Base-by-base conservation (phyloP, 2,329 filamentous ascomycete genomes). In the Aspergillus latus region DNA sequence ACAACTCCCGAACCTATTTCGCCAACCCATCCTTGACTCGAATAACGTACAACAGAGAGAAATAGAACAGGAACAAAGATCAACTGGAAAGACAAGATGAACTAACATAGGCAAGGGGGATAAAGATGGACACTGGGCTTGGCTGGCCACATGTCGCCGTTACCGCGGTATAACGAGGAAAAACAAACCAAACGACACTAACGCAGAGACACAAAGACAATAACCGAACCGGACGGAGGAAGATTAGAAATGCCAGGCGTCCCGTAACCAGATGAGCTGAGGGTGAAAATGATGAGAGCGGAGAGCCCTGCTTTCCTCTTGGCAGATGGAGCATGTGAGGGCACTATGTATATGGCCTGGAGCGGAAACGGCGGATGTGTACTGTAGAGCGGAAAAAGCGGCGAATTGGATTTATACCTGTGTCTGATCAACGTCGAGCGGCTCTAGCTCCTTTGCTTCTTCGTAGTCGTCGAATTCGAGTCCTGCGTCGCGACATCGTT, bases 391-490 rank as follows among this genome's bases (percentile, higher is more conserved):
- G 37, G 16, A 40, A 21, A 30, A 45, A 48, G 51, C 32, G 30
- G 9, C n/a, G 34, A 11, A 49, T 37, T 37, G 46, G 39, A 9
- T 13, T 49, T 48, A 64, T 37, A 61, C 60, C 55, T 66, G 59
- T 46, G 49, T 62, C 54, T 73, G 72, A 49, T 74, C 71, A 46
- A 73, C 59, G 26, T 73, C 70, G n/a, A 72, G 60, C 30, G 66
- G 65, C 52, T 74, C 71, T 30, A 77, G 63, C 42, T 74, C 71
- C 52, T 76, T 75, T 9, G 73, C 66, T 26, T 77, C 74, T 21
- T 78, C 75, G 47, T 77, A 78, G 57, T 79, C 77, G n/a, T 77
- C 74, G 52, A 78, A 79, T n/a, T 76, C 73, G 5, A 78, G 67
- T n/a, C 76, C 76, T 1, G 74, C 75, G 39, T 78, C 76, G 42